Base-by-base conservation (phyloP, 345 rosid genomes). In the Dipteronia dyeriana region DNA sequence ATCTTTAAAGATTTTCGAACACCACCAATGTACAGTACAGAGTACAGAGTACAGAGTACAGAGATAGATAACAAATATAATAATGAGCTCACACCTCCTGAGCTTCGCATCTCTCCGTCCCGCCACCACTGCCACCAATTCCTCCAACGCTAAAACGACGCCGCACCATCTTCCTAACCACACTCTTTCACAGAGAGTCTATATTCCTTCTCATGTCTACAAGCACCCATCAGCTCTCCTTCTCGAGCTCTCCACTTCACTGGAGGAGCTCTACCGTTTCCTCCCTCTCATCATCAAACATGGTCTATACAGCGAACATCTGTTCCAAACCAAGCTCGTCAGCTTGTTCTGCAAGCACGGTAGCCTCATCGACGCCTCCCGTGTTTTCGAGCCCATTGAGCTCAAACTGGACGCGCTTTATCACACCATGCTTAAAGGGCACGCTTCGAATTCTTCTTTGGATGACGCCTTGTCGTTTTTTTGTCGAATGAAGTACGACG, bases 361-460 rank as follows among this genome's bases (percentile, higher is more conserved):
- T 45, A 83, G 89, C 83, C 56, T 94, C 41, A 34, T 66, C 3
- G 94, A 94, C 68, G 98, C 97, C 12, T 87, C 86, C 29, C 85
- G 92, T 41, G 94, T 91, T 78, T 94, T 92, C 66, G 94, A 90
- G n/a, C 85, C 91, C 19, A 80, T 84, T 76, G 85, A 86, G 54
- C 79, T 82, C 62, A 91, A 89, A 73, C 74, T 87, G 9, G 94
- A 91, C 54, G 90, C 82, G 41, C 91, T 94, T 56, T 94, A 92
- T 73, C 84, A 94, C 81, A 92, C 96, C 43, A 84, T 94, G 92
- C 94, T 94, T 29, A 94, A 94, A 80, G 98, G 97, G 51, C 86
- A 86, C 66, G 88, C 90, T 1, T 91, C 82, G 70, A 73, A 73
- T 74, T 85, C 94, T 0, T 87, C 88, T 61, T 79, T 90, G 17